Evolutionary conservation across 495 filamentous ascomycete genomes (phyloP).

Genomic region (Terfezia claveryi): DNA sequence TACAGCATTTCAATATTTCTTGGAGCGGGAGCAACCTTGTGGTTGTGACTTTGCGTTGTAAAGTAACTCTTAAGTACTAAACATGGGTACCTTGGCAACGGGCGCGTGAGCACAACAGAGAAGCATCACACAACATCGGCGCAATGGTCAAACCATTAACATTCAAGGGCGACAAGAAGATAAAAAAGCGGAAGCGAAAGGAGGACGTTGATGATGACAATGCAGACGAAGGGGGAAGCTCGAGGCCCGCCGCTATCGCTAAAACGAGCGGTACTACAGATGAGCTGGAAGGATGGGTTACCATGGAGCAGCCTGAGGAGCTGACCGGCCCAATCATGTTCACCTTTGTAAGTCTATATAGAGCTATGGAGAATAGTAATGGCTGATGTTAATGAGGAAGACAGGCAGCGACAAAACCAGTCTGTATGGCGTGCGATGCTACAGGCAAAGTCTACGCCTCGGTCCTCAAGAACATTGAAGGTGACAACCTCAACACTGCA

Average conservation of each 20-base stretch:
- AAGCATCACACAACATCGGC: background rate
- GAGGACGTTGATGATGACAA: conserved; percentile 21
- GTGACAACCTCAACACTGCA: conserved; percentile 51
- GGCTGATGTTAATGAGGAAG: too few species aligned
- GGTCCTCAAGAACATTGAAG: conserved; percentile 59
- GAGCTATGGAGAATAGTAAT: too few species aligned
- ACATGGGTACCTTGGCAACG: too few species aligned
- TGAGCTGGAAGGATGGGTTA: conserved; percentile 43
- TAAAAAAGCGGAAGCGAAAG: conserved; percentile 68
- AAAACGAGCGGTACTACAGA: conserved; percentile 9
- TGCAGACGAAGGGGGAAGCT: conserved; percentile 8
- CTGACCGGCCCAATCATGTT: conserved; percentile 68
- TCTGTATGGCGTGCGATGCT: conserved; percentile 60
- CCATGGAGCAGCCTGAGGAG: conserved; percentile 52
- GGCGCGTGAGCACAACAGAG: too few species aligned
- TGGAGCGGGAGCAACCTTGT: too few species aligned
- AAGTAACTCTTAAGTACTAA: too few species aligned
- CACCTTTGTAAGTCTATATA: conserved; percentile 34
- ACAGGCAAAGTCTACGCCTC: conserved; percentile 66
- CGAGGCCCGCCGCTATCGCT: conserved; percentile 19
- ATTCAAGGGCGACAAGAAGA: conserved; percentile 94
- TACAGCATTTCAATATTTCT: too few species aligned
- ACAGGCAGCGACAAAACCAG: conserved; percentile 25
- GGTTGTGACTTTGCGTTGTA: too few species aligned
- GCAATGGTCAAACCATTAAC: conserved; percentile 57